phyloP scores from a whole-genome alignment of 768 basidiomycete genomes.

The Hebeloma cylindrosporum region DNA sequence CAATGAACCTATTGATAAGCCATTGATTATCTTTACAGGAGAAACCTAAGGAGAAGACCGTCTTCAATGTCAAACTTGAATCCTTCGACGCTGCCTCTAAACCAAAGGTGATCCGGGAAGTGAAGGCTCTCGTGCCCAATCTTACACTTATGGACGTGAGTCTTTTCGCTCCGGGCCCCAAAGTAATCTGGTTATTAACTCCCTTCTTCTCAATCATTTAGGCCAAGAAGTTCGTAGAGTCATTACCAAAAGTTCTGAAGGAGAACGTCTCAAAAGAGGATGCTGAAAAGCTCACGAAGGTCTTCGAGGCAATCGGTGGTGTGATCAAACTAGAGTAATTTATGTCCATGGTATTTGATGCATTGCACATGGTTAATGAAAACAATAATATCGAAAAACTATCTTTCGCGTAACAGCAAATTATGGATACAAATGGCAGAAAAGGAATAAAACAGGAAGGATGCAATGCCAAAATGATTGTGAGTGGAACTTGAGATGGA shows the following conservation, averaged over 20 bases:
- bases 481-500: neutral
- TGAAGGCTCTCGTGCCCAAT: constrained; percentile 93
- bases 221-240: constrained; percentile 99
- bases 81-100: constrained; percentile 91
- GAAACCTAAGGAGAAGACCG: constrained; percentile 98
- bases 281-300: constrained; percentile 91
- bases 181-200: neutral
- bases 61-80: constrained; percentile 93
- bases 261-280: constrained; percentile 96
- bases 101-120: constrained; percentile 96
- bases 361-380: constrained; percentile 18
- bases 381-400: constrained; percentile 21
- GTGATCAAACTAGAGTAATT: constrained; percentile 80
- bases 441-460: constrained; percentile 6
- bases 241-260: constrained; percentile 88
- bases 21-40: constrained; percentile 47
- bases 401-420: constrained; percentile 14
- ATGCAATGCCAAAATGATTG: constrained; percentile 15
- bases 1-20: neutral
- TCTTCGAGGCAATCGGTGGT: constrained; percentile 88
- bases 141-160: constrained; percentile 96
- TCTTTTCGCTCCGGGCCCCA: constrained; percentile 16
- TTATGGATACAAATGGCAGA: constrained; percentile 21
- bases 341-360: constrained; percentile 23
- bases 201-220: constrained; percentile 32